Base-by-base conservation (phyloP, 2,329 filamentous ascomycete species). In the Aspergillus caelatus region DNA sequence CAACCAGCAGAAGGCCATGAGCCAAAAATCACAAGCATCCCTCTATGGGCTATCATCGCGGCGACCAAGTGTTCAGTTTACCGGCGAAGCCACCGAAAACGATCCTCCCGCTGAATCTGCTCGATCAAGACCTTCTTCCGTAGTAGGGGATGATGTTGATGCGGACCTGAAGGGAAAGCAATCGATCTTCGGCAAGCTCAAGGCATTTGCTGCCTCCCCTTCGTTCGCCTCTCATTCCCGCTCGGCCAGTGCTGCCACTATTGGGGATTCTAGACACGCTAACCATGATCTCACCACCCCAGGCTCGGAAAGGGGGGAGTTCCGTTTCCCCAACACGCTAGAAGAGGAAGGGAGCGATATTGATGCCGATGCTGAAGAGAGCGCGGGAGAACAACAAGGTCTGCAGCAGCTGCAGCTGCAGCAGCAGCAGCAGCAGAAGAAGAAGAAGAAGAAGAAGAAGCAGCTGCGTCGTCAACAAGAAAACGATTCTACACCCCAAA, bases 351-450 rank as follows among this genome's bases (percentile, higher is more conserved):
- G 87, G 23, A 91, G 88, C 74, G 92, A 94, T 75, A 88, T 84
- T 16, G 89, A 91, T 72, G 89, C 91, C 0, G 92, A 95, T 75
- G 92, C 90, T 1, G 94, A 96, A 74, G 92, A 95, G 74, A 96
- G 93, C 52, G 91, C 89, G 0, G 92, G 93, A 58, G 94, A 97
- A 73, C 85, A 84, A n/a, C 80, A 80, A 21, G 82, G 58, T 72
- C 78, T 32, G 2, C 86, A 85, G 66, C 82, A 82, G 41, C n/a
- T n/a, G n/a, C 78, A 34, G 2, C 86, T 85, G 66, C 78, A 34
- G 2, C 86, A 85, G 65, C 82, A 82, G 36, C 91, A 86, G 77
- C 88, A 85, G 76, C 89, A 85, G 76, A 89, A 84, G 65, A 55
- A 55, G n/a, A 55, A 55, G 21, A 89, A 85, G 76, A 89, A 85